Evolutionary conservation across 768 basidiomycete species (phyloP).

Genomic region (Auriscalpium vulgare): DNA sequence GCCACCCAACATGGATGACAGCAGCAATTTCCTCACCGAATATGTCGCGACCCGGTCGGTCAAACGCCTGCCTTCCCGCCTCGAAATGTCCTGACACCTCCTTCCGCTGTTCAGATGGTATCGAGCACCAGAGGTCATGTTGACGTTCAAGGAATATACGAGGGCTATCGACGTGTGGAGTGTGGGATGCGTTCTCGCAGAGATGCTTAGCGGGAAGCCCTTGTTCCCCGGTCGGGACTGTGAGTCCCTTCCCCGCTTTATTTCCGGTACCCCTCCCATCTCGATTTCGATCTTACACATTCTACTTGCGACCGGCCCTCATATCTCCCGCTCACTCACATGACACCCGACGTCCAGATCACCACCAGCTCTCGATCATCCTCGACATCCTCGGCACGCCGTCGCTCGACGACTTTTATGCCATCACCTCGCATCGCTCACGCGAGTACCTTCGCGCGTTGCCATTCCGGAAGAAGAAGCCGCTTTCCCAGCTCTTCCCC

Average conservation of each 20-base stretch:
- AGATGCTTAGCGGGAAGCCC: conserved; percentile 88
- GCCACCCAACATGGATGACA: conserved; percentile 68
- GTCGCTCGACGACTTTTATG: conserved; percentile 90
- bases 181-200: conserved; percentile 81
- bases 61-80: conserved; percentile 7
- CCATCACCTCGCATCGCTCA: conserved; percentile 72
- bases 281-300: too few species aligned
- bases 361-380: conserved; percentile 88
- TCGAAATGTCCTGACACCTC: conserved; percentile 6
- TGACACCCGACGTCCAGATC: conserved; percentile 42
- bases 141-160: conserved; percentile 95
- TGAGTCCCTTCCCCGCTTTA: conserved; percentile 29
- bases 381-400: conserved; percentile 91
- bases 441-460: conserved; percentile 86
- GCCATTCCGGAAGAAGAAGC: conserved; percentile 76
- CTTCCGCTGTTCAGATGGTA: conserved; percentile 62
- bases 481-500: conserved; percentile 63
- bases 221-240: conserved; percentile 94
- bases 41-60: conserved; percentile 86
- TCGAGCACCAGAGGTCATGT: conserved; percentile 95
- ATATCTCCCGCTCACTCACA: background rate
- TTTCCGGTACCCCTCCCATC: background rate
- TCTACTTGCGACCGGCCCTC: too few species aligned
- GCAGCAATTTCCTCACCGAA: conserved; percentile 82
- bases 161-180: conserved; percentile 83